Percentiles rank a stretch among this genome's conserved stretches.
Conservation (phyloP, 2,329 filamentous ascomycete genomes). For the Lasiodiplodia sp. region DNA sequence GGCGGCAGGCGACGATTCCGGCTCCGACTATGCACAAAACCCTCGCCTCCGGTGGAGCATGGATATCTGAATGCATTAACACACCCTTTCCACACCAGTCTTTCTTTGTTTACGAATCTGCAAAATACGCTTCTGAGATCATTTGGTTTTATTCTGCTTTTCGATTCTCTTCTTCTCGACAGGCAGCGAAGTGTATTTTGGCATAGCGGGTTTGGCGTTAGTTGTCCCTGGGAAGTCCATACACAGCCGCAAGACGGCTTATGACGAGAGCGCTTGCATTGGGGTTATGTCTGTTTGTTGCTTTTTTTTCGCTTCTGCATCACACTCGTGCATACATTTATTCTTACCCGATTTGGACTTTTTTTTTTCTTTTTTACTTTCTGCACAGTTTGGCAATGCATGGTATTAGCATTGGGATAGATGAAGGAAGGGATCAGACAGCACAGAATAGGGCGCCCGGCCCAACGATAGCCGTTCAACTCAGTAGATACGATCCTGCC, state of each 20-base stretch:
- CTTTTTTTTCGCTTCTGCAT: conserved; percentile 10
- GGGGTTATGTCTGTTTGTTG: conserved; percentile 24
- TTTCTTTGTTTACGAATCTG: conserved; percentile 15
- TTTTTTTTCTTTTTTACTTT: conserved; percentile 1
- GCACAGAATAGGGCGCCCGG: conserved; percentile 4
- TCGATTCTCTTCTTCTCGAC: conserved; percentile 9
- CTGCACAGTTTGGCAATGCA: conserved; percentile 8
- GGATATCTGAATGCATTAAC: conserved; percentile 45
- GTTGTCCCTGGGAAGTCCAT: conserved; percentile 14
- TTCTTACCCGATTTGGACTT: conserved; percentile 11
- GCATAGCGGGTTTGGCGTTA: conserved; percentile 30
- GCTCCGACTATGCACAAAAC: conserved; percentile 47
- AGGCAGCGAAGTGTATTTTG: conserved; percentile 17
- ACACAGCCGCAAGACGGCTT: conserved; percentile 28
- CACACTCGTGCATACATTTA: conserved; percentile 23
- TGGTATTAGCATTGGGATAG: conserved; percentile 17
- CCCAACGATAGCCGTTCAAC: conserved; percentile 11
- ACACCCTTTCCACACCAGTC: not conserved
- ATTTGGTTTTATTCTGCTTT: not conserved
- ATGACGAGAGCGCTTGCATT: conserved; percentile 30
- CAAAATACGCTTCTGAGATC: not conserved
- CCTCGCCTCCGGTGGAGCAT: conserved; percentile 51
- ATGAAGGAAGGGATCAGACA: conserved; percentile 11
- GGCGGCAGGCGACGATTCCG: conserved; percentile 35
- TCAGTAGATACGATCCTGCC: conserved; percentile 8